Percentiles rank a stretch among this genome's conserved stretches.
Evolutionary conservation across 257 asterid genomes (phyloP).

Genomic region (Haberlea rhodopensis): DNA sequence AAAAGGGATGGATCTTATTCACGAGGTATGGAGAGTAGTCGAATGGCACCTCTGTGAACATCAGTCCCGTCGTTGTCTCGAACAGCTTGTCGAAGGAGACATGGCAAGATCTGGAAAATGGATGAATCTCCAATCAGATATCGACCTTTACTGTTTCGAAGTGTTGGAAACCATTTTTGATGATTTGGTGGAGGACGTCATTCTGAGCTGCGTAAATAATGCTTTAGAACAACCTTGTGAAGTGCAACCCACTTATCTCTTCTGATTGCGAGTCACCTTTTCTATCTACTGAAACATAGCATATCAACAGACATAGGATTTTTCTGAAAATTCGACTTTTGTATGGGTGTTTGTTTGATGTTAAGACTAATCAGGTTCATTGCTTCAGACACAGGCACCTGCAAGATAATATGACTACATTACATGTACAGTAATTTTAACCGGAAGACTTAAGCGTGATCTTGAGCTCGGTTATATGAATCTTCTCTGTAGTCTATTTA

Average conservation of each 20-base stretch:
- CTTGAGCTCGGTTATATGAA: not conserved
- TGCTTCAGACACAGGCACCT: not conserved
- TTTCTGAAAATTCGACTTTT: not conserved
- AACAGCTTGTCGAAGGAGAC: constrained; percentile 62
- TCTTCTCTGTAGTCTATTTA: not conserved
- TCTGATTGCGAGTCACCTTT: constrained; percentile 2
- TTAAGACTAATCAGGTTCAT: not conserved
- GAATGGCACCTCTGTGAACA: constrained; percentile 50
- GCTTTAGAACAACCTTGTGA: constrained; percentile 30
- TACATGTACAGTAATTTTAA: not conserved
- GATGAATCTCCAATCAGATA: constrained; percentile 54
- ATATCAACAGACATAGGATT: not conserved
- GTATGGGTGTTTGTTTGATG: not conserved
- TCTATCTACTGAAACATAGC: not conserved
- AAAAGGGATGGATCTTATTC: constrained; percentile 73
- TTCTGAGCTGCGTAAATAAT: constrained; percentile 38
- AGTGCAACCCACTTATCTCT: constrained; percentile 16
- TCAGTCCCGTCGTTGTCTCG: constrained; percentile 49
- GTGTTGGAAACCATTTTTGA: constrained; percentile 56
- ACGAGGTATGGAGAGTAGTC: constrained; percentile 72
- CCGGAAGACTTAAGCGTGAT: not conserved
- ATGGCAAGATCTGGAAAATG: constrained; percentile 52
- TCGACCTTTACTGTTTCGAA: constrained; percentile 53
- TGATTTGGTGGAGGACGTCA: constrained; percentile 59
- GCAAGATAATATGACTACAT: not conserved